A percentile compares a stretch with the other conserved stretches of the same genome.
phyloP scores from a whole-genome alignment of 2,329 filamentous ascomycete species.

The Huntiella bhutanensis region DNA sequence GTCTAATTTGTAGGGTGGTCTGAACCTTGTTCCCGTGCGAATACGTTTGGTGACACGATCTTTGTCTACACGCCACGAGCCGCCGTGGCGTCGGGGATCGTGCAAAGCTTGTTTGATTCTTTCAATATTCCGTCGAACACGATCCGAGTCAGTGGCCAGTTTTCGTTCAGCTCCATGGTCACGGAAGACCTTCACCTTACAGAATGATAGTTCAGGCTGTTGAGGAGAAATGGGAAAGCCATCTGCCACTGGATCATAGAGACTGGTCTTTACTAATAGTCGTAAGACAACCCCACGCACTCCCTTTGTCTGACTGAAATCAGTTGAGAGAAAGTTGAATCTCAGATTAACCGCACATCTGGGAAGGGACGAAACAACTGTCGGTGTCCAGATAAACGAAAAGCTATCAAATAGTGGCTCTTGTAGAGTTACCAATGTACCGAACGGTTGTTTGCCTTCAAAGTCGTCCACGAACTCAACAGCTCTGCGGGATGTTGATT shows the following conservation, averaged over 20 bases:
- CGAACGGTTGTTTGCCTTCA: slow-evolving; percentile 35
- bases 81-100: not conserved
- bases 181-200: slow-evolving; percentile 92
- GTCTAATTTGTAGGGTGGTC: not conserved
- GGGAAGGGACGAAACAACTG: slow-evolving; percentile 21
- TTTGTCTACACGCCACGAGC: not conserved
- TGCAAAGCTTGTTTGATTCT: slow-evolving; percentile 55
- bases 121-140: slow-evolving; percentile 92
- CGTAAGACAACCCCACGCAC: slow-evolving; percentile 94
- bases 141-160: slow-evolving; percentile 79
- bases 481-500: slow-evolving; percentile 54
- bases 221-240: slow-evolving; percentile 17
- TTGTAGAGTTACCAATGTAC: slow-evolving; percentile 49
- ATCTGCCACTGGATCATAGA: slow-evolving; percentile 22
- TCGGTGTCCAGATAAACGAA: slow-evolving; percentile 72
- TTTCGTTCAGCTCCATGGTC: slow-evolving; percentile 93
- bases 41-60: slow-evolving; percentile 8
- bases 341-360: slow-evolving; percentile 80
- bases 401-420: slow-evolving; percentile 83
- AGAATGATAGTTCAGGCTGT: slow-evolving; percentile 61
- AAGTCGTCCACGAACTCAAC: slow-evolving; percentile 77
- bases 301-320: slow-evolving; percentile 96
- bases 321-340: slow-evolving; percentile 96
- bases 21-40: slow-evolving; percentile 1
- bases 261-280: slow-evolving; percentile 78